Conservation (phyloP, 164 flowering plant genomes). For the Sedum album region DNA sequence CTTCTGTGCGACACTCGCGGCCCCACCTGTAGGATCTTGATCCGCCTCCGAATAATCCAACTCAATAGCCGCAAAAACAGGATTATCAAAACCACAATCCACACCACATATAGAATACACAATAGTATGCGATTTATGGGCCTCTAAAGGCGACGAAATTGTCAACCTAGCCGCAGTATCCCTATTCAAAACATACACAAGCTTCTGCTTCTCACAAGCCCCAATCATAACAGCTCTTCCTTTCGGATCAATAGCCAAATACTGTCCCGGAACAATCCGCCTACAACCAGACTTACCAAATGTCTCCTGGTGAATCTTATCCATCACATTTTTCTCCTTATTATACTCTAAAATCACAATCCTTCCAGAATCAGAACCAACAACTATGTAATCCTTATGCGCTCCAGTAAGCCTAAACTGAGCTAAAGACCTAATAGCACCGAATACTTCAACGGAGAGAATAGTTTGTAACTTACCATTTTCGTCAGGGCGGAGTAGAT, state of each 20-base stretch:
- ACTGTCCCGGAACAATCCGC: slow-evolving; percentile 90
- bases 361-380: slow-evolving; percentile 94
- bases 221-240: slow-evolving; percentile 96
- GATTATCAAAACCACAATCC: slow-evolving; percentile 96
- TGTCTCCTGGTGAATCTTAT: slow-evolving; percentile 89
- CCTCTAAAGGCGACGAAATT: slow-evolving; percentile 87
- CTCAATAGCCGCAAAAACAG: slow-evolving; percentile 93
- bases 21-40: slow-evolving; percentile 86
- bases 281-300: slow-evolving; percentile 95
- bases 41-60: slow-evolving; percentile 95
- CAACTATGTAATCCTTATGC: slow-evolving; percentile 83
- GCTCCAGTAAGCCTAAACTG: slow-evolving; percentile 87
- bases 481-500: slow-evolving; percentile 88
- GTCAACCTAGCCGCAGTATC: slow-evolving; percentile 92
- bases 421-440: slow-evolving; percentile 75
- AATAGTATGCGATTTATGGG: slow-evolving; percentile 84
- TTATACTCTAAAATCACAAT: slow-evolving; percentile 86
- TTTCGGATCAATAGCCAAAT: slow-evolving; percentile 81
- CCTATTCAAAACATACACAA: slow-evolving; percentile 89
- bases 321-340: slow-evolving; percentile 72
- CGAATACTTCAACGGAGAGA: slow-evolving; percentile 80
- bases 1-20: slow-evolving; percentile 92
- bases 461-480: slow-evolving; percentile 83
- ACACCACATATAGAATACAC: slow-evolving; percentile 76
- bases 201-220: slow-evolving; percentile 95